Conservation (phyloP, 2,329 filamentous ascomycete genomes). For the Diplodia sapinea region DNA sequence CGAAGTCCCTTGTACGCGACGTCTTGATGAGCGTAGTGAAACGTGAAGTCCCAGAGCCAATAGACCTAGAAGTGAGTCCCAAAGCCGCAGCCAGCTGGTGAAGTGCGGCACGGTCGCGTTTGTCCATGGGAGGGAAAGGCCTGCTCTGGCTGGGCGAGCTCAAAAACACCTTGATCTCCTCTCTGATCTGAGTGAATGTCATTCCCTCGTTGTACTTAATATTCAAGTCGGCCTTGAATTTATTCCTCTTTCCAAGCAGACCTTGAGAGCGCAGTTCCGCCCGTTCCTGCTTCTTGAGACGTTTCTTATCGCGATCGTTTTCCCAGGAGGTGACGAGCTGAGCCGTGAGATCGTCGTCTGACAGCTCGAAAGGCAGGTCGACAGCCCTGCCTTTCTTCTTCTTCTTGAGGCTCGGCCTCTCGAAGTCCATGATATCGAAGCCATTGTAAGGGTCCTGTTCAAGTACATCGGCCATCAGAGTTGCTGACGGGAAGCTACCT, state of each 20-base stretch:
- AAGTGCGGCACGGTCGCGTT: conserved; percentile 74
- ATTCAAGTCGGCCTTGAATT: conserved; percentile 58
- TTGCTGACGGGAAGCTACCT: conserved; percentile 59
- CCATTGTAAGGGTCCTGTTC: conserved; percentile 68
- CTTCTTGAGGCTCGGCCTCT: conserved; percentile 69
- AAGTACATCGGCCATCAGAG: conserved; percentile 62
- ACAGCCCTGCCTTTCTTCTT: conserved; percentile 68
- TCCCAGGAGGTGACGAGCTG: conserved; percentile 51
- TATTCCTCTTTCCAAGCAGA: conserved; percentile 51
- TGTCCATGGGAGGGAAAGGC: conserved; percentile 82
- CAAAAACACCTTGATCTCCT: conserved; percentile 76
- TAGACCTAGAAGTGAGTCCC: conserved; percentile 82
- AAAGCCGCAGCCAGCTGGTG: conserved; percentile 79
- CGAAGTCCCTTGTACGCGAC: conserved; percentile 65
- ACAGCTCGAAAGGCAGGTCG: conserved; percentile 54
- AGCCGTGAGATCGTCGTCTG: conserved; percentile 52
- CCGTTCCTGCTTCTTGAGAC: conserved; percentile 54
- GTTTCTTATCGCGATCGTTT: conserved; percentile 54
- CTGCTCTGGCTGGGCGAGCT: conserved; percentile 67
- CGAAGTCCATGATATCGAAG: conserved; percentile 86
- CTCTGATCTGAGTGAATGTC: conserved; percentile 70
- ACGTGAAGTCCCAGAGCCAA: conserved; percentile 73
- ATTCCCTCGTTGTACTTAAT: conserved; percentile 77
- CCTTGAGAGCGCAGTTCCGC: conserved; percentile 54
- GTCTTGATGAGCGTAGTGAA: conserved; percentile 81